These are phyloP conservation scores for Coemansia sp. DNA, from an alignment of 192 early-diverging fungal species.

Conservation along the genomic window DNA sequence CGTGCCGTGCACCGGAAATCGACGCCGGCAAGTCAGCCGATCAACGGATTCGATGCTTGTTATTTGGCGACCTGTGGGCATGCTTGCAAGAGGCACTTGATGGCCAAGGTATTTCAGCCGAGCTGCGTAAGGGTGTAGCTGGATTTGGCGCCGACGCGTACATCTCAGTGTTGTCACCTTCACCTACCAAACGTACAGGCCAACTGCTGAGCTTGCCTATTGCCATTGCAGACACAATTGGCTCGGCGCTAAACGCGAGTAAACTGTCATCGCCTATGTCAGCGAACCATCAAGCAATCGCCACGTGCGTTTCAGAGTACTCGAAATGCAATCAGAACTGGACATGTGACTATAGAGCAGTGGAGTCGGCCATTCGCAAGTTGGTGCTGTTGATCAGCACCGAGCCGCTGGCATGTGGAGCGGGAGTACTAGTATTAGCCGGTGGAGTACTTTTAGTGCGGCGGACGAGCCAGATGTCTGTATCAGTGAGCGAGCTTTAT, in stretches of 20 bases:
- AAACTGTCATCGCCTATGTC: not conserved
- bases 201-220: conserved; percentile 7
- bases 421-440: conserved; percentile 5
- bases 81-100: conserved; percentile 1
- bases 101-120: not conserved
- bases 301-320: not conserved
- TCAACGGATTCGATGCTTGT: not conserved
- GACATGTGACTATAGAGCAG: not conserved
- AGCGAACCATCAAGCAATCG: not conserved
- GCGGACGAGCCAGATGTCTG: conserved; percentile 2
- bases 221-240: not conserved
- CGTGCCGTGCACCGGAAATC: not conserved
- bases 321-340: not conserved
- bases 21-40: not conserved
- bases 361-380: conserved; percentile 9
- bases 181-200: not conserved
- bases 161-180: not conserved
- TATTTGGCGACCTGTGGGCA: conserved; percentile 11
- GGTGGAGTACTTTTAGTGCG: conserved; percentile 13
- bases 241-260: not conserved
- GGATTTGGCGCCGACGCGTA: conserved; percentile 27
- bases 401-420: conserved; percentile 8
- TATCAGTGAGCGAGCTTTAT: conserved; percentile 9
- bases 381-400: conserved; percentile 19
- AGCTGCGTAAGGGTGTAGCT: conserved; percentile 5